Evolutionary conservation across 225 moss, liverwort and hornwort species (phyloP).

Genomic region (Marchantia paleacea): DNA sequence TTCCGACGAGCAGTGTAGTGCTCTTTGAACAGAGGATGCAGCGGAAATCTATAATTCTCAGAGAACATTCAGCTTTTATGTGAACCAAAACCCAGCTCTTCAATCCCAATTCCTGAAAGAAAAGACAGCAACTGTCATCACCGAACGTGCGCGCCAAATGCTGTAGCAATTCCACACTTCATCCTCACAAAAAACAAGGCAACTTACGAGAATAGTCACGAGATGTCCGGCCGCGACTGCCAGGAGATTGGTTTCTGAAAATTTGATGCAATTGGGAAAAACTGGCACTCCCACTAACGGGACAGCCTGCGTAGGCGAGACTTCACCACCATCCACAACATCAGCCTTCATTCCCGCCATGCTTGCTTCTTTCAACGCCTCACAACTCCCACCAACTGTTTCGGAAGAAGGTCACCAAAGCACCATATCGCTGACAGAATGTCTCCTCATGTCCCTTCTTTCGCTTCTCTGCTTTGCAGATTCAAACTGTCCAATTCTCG

Average conservation of each 20-base stretch:
- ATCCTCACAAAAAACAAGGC: background rate
- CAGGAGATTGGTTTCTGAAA: slow-evolving; percentile 88
- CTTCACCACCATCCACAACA: slow-evolving; percentile 12
- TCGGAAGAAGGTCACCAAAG: no score
- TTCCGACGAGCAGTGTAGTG: background rate
- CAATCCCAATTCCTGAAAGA: background rate
- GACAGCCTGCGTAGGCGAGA: slow-evolving; percentile 57
- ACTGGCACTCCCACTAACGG: slow-evolving; percentile 75
- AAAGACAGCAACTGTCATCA: background rate
- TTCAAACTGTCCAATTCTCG: no score
- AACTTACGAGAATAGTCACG: slow-evolving; percentile 73
- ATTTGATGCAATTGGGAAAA: slow-evolving; percentile 80
- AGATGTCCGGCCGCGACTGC: slow-evolving; percentile 91
- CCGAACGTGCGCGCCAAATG: background rate
- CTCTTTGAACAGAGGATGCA: background rate
- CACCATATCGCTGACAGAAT: no score
- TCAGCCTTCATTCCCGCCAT: slow-evolving; percentile 6
- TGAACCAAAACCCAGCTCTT: background rate
- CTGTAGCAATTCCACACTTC: background rate
- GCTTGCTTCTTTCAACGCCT: background rate
- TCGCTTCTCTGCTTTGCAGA: no score
- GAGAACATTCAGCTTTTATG: background rate
- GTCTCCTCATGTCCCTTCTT: no score
- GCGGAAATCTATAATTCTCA: background rate
- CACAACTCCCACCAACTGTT: no score